phyloP scores from a whole-genome alignment of 306 rosid species.

The Quercus suber region DNA sequence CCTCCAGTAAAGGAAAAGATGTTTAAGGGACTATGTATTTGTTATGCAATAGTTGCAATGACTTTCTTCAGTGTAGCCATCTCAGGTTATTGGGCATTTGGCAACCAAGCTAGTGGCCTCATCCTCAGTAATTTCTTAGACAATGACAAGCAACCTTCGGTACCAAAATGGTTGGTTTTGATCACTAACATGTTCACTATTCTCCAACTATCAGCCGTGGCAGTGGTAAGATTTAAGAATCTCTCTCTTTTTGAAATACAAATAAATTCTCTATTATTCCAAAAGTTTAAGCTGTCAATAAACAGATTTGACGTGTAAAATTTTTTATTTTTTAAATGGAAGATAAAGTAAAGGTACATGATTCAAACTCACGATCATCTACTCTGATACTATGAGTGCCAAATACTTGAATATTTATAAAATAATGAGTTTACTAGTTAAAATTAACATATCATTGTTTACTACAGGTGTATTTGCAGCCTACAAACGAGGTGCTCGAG shows the following conservation, averaged over 20 bases:
- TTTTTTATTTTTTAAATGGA: too few species aligned
- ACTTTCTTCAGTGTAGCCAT: slow-evolving; percentile 66
- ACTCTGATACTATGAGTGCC: too few species aligned
- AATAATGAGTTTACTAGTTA: too few species aligned
- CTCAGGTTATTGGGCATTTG: slow-evolving; percentile 89
- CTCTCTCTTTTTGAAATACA: not conserved
- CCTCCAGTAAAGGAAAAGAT: slow-evolving; percentile 84
- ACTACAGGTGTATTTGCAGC: slow-evolving; percentile 65
- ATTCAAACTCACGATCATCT: too few species aligned
- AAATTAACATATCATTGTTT: not conserved
- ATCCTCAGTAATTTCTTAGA: slow-evolving; percentile 55
- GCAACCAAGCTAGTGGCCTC: slow-evolving; percentile 51
- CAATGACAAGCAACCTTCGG: slow-evolving; percentile 36
- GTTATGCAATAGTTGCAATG: slow-evolving; percentile 37
- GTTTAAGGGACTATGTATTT: slow-evolving; percentile 68
- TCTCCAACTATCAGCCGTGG: slow-evolving; percentile 66
- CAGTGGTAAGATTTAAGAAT: slow-evolving; percentile 51
- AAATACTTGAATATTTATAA: too few species aligned
- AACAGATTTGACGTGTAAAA: too few species aligned
- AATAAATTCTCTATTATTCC: too few species aligned
- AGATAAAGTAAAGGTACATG: too few species aligned
- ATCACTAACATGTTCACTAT: slow-evolving; percentile 61
- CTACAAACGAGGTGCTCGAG: slow-evolving; percentile 68
- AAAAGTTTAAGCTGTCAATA: too few species aligned
- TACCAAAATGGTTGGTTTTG: slow-evolving; percentile 67